Base-by-base conservation (phyloP, 371 early-diverging fungal species). In the Mucor irregularis region DNA sequence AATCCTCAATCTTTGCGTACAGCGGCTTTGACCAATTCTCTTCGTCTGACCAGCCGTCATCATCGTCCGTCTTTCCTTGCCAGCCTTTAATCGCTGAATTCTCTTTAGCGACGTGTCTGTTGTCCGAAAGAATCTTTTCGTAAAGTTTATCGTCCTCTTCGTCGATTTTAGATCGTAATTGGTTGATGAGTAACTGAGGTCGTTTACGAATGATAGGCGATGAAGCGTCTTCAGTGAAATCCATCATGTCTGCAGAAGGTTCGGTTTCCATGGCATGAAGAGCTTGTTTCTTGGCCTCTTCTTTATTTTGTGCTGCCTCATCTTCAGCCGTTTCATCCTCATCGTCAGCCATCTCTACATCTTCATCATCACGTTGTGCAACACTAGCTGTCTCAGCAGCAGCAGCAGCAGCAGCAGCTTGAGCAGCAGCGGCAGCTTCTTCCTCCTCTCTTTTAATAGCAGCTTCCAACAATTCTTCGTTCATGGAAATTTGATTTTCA, bases 111-210 rank as follows among this genome's bases (percentile, higher is more conserved):
- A 73, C 60, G 6, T 68, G 62, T 21, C 74, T 79, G 57, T 90
- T 90, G 26, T 86, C 85, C 4, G 67, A 66, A 28, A 86, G 74
- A 7, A 90, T 80, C 10, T 78, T 71, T 45, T 77, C 72, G 35
- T 61, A 74, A 16, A 81, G 60, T 0, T 66, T 63, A 29, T 80
- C 79, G 2, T 82, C 81, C 5, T 58, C 54, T 11, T 77, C 73
- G 17, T 79, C 80, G 17, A 49, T 58, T 8, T 46, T 61, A 2
- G 56, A 46, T n/a, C 71, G 62, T 10, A 69, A 35, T 46, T 79
- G 76, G 9, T 76, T 71, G 29, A 79, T 79, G 13, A 76, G 43
- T 8, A 76, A 40, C 30, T 76, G 77, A 24, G 77, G 77, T 16
- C 70, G 67, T 45, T 73, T 74, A 14, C 74, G 71, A 68, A 76